Evolutionary conservation across 257 asterid species (phyloP), one percentile per base, ranked within the genome.

Genomic region (Scutellaria baicalensis): DNA sequence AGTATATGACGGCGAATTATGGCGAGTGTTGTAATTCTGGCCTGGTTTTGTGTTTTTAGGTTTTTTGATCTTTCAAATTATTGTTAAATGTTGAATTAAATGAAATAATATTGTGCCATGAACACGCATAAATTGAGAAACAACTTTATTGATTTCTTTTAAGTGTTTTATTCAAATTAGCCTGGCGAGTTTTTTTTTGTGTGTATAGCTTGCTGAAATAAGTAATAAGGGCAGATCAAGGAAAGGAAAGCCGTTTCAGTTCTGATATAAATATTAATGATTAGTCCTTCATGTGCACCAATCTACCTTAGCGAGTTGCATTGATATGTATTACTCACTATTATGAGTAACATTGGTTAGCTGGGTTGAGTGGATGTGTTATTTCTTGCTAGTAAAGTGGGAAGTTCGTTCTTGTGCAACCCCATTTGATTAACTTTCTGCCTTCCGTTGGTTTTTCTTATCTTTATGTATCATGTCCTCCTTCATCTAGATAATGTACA

Each of bases 1-100:
- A 4, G 6, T 11, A 48, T 49, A 64, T 51, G 45, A 63, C 63
- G 71, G 51, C 21, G 66, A 71, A 64, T 80, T 77, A 72, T 60
- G 59, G 52, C 3, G 64, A 16, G 20, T 42, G 33, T 48, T 52
- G 51, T 38, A 39, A 57, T 59, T 48, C 60, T 67, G 33, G 59
- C 51, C 49, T 5, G 45, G 35, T 61, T 13, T 43, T 49, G 18
- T 48, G 33, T 35, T 64, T 63, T 64, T 56, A 5, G 38, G 36
- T n/a, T 17, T 27, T 27, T 27, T 27, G 33, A 27, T 4, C 33
- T 33, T 59, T 57, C 70, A 60, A 40, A 47, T 49, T 66, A 54
- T 38, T 62, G 58, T 21, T 64, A 36, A 35, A 42, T 40, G 59
- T 57, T 72, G 58, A 44, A 16, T n/a, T 35, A 12, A 59, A 38